Evolutionary conservation across 2,329 filamentous ascomycete genomes (phyloP).

Genomic region (Gliomastix tumulicola): DNA sequence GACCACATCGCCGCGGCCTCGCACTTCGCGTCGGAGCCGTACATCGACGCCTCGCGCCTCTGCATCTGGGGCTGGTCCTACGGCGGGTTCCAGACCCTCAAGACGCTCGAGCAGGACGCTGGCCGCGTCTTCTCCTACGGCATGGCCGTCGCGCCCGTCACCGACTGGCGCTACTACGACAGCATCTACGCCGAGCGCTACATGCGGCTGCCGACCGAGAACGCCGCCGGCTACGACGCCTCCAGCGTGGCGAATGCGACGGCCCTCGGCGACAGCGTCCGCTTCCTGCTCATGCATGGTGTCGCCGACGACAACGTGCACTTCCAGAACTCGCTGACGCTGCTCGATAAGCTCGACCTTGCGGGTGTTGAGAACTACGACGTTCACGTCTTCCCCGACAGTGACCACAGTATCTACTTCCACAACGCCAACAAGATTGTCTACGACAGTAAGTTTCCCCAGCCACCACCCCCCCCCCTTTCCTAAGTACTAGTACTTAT

Average conservation of each 20-base stretch:
- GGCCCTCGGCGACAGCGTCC: slow-evolving; percentile 67
- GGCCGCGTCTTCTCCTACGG: slow-evolving; percentile 91
- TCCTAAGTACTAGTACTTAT: background rate
- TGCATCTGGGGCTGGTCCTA: slow-evolving; percentile 99
- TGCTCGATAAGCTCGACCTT: slow-evolving; percentile 82
- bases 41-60: slow-evolving; percentile 75
- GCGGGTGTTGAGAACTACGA: slow-evolving; percentile 87
- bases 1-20: slow-evolving; percentile 91
- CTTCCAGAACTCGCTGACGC: slow-evolving; percentile 83
- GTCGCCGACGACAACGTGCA: slow-evolving; percentile 97
- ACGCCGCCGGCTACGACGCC: slow-evolving; percentile 67
- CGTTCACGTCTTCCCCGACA: slow-evolving; percentile 93
- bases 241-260: slow-evolving; percentile 68
- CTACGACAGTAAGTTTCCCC: slow-evolving; percentile 70
- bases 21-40: slow-evolving; percentile 71
- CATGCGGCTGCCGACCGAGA: slow-evolving; percentile 90
- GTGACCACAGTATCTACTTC: slow-evolving; percentile 90
- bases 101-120: slow-evolving; percentile 86
- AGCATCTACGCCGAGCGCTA: slow-evolving; percentile 93
- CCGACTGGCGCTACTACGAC: slow-evolving; percentile 95
- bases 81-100: slow-evolving; percentile 90
- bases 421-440: slow-evolving; percentile 89
- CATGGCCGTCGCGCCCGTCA: slow-evolving; percentile 98
- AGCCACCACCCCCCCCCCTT: slow-evolving; percentile 3
- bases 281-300: slow-evolving; percentile 94